Percentiles rank a stretch among this genome's conserved stretches.
Evolutionary conservation across 2,329 filamentous ascomycete genomes (phyloP).

Genomic region (Aspergillus sp.): DNA sequence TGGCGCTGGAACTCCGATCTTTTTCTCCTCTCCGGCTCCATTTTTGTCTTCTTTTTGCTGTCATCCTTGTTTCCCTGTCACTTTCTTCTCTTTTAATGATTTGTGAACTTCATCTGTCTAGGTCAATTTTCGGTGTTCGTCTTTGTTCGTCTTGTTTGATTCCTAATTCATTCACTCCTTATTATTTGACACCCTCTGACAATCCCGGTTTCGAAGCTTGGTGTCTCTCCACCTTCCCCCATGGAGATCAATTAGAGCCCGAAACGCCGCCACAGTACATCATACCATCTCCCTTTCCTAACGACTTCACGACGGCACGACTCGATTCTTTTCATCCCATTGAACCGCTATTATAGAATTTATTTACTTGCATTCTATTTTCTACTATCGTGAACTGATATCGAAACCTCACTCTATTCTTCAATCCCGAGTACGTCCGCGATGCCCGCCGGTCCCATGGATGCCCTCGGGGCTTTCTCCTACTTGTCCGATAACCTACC

Average conservation of each 20-base stretch:
- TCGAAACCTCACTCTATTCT: background rate
- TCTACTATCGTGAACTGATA: background rate
- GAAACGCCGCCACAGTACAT: background rate
- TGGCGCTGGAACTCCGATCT: background rate
- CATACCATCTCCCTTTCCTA: background rate
- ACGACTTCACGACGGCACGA: background rate
- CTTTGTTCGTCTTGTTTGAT: background rate
- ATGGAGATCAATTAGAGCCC: background rate
- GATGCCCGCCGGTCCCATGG: constrained; percentile 20
- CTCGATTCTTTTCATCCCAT: background rate
- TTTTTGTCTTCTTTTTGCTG: background rate
- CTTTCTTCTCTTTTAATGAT: background rate
- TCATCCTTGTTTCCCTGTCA: background rate
- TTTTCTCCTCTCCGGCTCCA: background rate
- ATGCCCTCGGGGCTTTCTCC: constrained; percentile 40
- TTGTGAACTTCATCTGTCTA: background rate
- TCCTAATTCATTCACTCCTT: background rate
- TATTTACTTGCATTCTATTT: background rate
- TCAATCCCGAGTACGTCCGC: background rate
- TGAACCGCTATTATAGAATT: background rate
- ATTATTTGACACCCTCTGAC: background rate
- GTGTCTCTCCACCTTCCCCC: background rate
- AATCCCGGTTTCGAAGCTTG: background rate
- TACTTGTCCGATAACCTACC: constrained; percentile 40
- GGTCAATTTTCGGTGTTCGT: background rate